A percentile compares a stretch with the other conserved stretches of the same genome.
These are phyloP conservation scores for Hortiboletus rubellus DNA, from an alignment of 1,284 basidiomycete genomes.

Conservation along the genomic window DNA sequence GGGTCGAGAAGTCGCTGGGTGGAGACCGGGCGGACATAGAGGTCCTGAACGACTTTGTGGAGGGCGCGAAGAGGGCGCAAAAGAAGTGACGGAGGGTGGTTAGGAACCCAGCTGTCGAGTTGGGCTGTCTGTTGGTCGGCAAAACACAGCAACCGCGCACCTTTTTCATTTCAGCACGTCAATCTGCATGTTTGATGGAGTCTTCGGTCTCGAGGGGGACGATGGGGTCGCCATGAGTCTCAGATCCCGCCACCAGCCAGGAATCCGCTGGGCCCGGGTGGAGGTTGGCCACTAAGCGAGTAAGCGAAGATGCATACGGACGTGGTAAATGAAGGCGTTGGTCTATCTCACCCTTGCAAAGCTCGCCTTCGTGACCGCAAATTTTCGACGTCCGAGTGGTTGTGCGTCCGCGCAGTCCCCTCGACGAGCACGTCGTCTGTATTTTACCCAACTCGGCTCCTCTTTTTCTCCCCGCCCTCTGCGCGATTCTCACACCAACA, in stretches of 20 bases:
- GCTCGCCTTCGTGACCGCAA: constrained; percentile 22
- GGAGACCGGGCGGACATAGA: constrained; percentile 40
- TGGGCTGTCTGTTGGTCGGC: constrained; percentile 18
- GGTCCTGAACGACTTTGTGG: constrained; percentile 47
- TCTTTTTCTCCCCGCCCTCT: background rate
- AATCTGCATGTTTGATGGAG: constrained; percentile 17
- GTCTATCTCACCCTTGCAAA: constrained; percentile 23
- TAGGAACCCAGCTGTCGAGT: constrained; percentile 17
- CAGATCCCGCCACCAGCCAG: background rate
- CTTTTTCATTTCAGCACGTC: constrained; percentile 30
- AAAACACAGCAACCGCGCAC: constrained; percentile 23
- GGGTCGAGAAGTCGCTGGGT: constrained; percentile 43
- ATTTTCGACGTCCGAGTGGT: constrained; percentile 25
- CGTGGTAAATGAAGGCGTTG: constrained; percentile 28
- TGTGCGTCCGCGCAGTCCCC: background rate
- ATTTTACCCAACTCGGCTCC: constrained; percentile 20
- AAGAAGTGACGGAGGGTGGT: background rate
- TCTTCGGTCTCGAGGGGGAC: constrained; percentile 1
- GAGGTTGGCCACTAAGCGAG: constrained; percentile 6
- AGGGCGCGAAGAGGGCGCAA: constrained; percentile 36
- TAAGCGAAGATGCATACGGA: constrained; percentile 16
- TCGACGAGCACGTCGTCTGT: constrained; percentile 18
- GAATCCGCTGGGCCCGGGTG: background rate
- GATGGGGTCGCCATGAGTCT: background rate
- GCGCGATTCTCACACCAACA: constrained; percentile 14